phyloP scores from a whole-genome alignment of 768 basidiomycete species.

The Naematelia aurantialba region DNA sequence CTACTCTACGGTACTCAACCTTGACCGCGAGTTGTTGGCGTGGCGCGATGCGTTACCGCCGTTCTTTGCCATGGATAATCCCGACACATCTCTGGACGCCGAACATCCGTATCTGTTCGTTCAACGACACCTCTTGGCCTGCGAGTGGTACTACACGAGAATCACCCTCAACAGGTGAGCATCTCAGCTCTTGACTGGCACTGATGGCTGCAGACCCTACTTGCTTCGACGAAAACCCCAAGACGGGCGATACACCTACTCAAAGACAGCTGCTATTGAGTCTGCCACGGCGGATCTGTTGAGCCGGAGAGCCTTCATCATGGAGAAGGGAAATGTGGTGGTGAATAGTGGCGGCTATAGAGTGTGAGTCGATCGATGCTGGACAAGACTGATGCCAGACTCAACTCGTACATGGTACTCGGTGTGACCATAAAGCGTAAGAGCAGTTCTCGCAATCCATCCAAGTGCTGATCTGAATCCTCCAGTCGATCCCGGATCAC shows the following conservation, averaged over 20 bases:
- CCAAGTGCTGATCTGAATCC: slow-evolving; percentile 8
- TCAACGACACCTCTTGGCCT: slow-evolving; percentile 50
- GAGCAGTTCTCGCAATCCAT: slow-evolving; percentile 1
- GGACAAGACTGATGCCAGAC: slow-evolving; percentile 12
- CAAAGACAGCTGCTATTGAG: slow-evolving; percentile 50
- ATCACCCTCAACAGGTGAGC: slow-evolving; percentile 49
- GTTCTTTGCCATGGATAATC: slow-evolving; percentile 44
- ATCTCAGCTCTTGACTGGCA: background rate
- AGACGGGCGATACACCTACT: slow-evolving; percentile 47
- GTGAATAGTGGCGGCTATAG: slow-evolving; percentile 50
- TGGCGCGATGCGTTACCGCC: slow-evolving; percentile 42
- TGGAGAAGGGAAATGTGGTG: slow-evolving; percentile 50
- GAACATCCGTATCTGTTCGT: slow-evolving; percentile 50
- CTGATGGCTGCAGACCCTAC: slow-evolving; percentile 40
- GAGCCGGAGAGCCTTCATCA: slow-evolving; percentile 48
- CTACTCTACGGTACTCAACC: slow-evolving; percentile 49
- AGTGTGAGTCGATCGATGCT: slow-evolving; percentile 31
- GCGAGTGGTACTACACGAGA: slow-evolving; percentile 50
- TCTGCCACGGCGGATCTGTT: slow-evolving; percentile 51
- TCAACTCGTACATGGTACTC: slow-evolving; percentile 51
- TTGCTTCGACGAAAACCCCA: slow-evolving; percentile 46
- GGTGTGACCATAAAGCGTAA: slow-evolving; percentile 50
- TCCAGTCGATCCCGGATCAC: slow-evolving; percentile 47
- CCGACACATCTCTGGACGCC: slow-evolving; percentile 46
- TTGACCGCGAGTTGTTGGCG: slow-evolving; percentile 50